These are phyloP conservation scores for Silene conica DNA, from an alignment of 148 eudicot species.

Conservation along the genomic window DNA sequence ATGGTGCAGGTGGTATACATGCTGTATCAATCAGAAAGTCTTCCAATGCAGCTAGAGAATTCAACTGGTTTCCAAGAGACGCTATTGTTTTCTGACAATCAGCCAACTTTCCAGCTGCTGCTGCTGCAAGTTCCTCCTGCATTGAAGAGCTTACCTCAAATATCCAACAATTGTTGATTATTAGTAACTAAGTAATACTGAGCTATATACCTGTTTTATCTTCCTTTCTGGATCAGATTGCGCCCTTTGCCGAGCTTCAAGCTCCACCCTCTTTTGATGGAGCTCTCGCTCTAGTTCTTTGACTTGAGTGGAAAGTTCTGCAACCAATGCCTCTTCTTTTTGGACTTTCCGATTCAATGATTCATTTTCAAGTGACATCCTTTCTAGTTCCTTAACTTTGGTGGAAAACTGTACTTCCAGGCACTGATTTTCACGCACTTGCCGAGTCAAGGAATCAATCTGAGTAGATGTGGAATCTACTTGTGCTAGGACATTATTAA, in stretches of 20 bases:
- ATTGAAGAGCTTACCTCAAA: background rate
- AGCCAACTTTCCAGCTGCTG: slow-evolving; percentile 62
- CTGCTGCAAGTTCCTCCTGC: slow-evolving; percentile 42
- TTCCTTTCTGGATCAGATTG: slow-evolving; percentile 34
- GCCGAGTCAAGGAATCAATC: background rate
- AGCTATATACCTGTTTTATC: slow-evolving; percentile 51
- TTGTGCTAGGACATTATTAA: no score
- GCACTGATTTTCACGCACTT: background rate
- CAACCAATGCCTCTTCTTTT: slow-evolving; percentile 37
- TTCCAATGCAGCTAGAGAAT: slow-evolving; percentile 62
- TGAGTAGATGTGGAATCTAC: background rate
- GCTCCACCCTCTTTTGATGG: slow-evolving; percentile 28
- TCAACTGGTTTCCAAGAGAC: slow-evolving; percentile 60
- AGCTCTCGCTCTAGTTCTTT: slow-evolving; percentile 35
- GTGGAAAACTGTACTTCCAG: slow-evolving; percentile 24
- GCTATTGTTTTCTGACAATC: slow-evolving; percentile 86
- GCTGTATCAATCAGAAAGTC: slow-evolving; percentile 53
- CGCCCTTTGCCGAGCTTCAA: slow-evolving; percentile 31
- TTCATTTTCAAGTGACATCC: slow-evolving; percentile 25
- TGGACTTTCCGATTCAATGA: slow-evolving; percentile 34
- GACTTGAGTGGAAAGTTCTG: slow-evolving; percentile 32
- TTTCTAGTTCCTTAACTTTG: slow-evolving; percentile 24
- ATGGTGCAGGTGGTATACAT: slow-evolving; percentile 39
- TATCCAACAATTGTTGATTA: background rate
- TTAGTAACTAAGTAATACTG: background rate